Evolutionary conservation across 495 filamentous ascomycete genomes (phyloP), one percentile per base, ranked within the genome.

Genomic region (Hyaloscypha finlandica): DNA sequence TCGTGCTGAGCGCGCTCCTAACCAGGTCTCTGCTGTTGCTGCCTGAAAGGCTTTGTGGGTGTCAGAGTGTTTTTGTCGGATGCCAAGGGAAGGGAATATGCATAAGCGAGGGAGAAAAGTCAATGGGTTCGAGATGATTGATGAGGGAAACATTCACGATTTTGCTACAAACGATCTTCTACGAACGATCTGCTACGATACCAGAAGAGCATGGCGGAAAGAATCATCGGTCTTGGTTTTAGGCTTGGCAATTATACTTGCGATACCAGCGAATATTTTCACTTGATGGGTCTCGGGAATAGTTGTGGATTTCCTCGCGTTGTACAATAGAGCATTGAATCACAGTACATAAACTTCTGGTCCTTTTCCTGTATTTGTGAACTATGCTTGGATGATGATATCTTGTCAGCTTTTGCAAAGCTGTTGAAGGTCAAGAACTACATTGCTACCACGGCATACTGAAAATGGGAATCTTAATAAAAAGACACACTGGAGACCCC

Each of bases 21-120:
- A 73, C 22, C 73, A 73, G 32, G 64, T 68, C 5, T 66, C 75
- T 61, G 74, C 74, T 37, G 71, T 76, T 16, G 78, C 72, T 48
- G 58, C 56, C 32, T 72, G 57, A 68, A 39, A 2, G 16, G n/a
- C 20, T 29, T 16, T 11, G 42, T 14, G 11, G 16, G 0, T 3
- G 16, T 4, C 42, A 11, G 42, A 16, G 42, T 4, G 42, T 14
- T 4, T 48, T 19, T 48, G 42, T 16, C 16, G 4, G 42, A 19
- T 48, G 42, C 42, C 16, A 48, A 19, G 16, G 42, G 16, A 48
- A 19, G 0, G 16, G 11, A 48, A 16, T 6, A 48, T 48, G 16
- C 42, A 48, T 14, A 6, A 48, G 16, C 42, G 42, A 12, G 42
- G 8, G 16, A 48, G 42, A 48, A 37, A 37, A 48, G 42, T 48